phyloP scores from a whole-genome alignment of 2,329 filamentous ascomycete genomes.

The Canariomyces notabilis region DNA sequence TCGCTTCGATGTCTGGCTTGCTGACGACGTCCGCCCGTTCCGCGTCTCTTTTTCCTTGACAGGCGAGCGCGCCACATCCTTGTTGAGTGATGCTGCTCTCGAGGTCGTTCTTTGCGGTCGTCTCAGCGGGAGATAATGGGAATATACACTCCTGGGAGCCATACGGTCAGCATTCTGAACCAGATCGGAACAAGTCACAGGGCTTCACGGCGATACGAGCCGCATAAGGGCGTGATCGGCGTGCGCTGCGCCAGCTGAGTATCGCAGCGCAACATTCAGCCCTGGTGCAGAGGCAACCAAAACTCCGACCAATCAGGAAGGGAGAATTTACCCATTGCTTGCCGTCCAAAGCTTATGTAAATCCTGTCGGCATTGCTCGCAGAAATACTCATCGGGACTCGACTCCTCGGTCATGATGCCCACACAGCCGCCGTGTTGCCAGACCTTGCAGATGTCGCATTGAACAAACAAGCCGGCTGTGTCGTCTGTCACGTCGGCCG shows the following conservation, averaged over 20 bases:
- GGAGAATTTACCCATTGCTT: conserved; percentile 70
- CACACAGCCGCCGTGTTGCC: conserved; percentile 97
- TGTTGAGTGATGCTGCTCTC: conserved; percentile 60
- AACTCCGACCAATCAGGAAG: conserved; percentile 8
- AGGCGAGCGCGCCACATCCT: conserved; percentile 54
- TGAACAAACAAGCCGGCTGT: conserved; percentile 94
- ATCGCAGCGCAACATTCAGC: conserved; percentile 25
- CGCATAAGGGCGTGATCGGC: conserved; percentile 25
- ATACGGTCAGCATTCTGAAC: conserved; percentile 35
- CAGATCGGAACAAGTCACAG: neutral
- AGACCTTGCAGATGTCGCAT: conserved; percentile 96
- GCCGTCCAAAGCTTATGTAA: conserved; percentile 79
- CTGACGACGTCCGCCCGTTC: conserved; percentile 48
- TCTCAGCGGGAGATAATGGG: conserved; percentile 58
- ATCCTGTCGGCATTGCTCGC: conserved; percentile 88
- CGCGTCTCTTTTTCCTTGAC: conserved; percentile 48
- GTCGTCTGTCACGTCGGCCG: conserved; percentile 69
- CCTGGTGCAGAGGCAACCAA: conserved; percentile 10
- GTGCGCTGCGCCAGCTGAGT: conserved; percentile 24
- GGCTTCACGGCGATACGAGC: neutral
- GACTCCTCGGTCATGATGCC: conserved; percentile 92
- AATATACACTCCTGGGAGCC: conserved; percentile 56
- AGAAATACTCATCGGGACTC: conserved; percentile 96
- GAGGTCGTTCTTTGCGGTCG: conserved; percentile 53
- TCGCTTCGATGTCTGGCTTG: conserved; percentile 64